A percentile compares a stretch with the other conserved stretches of the same genome.
Evolutionary conservation across 106 monocot species (phyloP).

Genomic region (Apostasia shenzhenica): DNA sequence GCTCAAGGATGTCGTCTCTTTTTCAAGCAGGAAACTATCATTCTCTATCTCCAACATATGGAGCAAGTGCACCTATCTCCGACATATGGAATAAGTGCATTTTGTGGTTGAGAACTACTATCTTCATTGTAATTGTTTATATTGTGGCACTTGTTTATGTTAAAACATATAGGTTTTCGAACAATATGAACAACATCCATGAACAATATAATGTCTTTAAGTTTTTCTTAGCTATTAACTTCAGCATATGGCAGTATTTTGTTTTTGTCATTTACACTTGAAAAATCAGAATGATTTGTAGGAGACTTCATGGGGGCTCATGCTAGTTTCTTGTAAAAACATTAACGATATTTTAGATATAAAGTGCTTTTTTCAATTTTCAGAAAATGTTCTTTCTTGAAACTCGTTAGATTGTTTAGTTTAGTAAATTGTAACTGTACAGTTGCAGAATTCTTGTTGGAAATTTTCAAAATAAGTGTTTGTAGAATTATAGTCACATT

Average conservation of each 20-base stretch:
- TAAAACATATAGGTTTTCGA: constrained; percentile 17
- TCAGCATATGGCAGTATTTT: constrained; percentile 3
- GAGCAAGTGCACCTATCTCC: constrained; percentile 1
- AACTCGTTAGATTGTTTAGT: neutral
- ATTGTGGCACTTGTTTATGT: constrained; percentile 8
- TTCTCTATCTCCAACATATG: neutral
- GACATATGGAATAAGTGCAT: constrained; percentile 57
- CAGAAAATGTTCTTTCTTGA: constrained; percentile 5
- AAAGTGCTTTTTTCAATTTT: constrained; percentile 6
- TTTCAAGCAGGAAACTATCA: constrained; percentile 36
- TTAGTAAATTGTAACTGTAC: too few species aligned
- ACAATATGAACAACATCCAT: constrained; percentile 38
- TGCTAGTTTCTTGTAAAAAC: constrained; percentile 28
- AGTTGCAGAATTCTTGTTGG: too few species aligned
- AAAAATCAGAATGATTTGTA: neutral
- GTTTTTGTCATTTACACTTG: neutral
- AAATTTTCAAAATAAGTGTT: neutral
- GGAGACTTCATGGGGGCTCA: constrained; percentile 5
- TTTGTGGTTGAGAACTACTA: constrained; percentile 14
- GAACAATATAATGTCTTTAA: neutral
- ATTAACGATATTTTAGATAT: constrained; percentile 10
- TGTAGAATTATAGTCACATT: constrained; percentile 13
- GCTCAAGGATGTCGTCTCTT: constrained; percentile 46
- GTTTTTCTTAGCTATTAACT: neutral
- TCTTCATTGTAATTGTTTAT: constrained; percentile 23